A percentile compares a stretch with the other conserved stretches of the same genome.
phyloP scores from a whole-genome alignment of 257 asterid species.

The Nicotiana tabacum region DNA sequence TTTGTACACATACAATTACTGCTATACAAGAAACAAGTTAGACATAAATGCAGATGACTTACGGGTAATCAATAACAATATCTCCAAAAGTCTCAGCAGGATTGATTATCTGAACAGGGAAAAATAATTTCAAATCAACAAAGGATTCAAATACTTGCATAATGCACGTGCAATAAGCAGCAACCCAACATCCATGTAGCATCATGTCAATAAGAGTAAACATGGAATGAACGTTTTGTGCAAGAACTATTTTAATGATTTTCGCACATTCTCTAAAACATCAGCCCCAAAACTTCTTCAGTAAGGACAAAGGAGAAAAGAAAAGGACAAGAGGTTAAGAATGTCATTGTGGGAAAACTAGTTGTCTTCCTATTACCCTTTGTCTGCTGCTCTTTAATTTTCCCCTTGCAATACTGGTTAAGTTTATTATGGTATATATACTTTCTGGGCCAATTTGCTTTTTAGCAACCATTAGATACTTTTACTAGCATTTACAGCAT shows the following conservation, averaged over 20 bases:
- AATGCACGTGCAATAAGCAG: neutral
- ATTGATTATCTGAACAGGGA: conserved; percentile 67
- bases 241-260: neutral
- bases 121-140: conserved; percentile 15
- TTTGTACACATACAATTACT: neutral
- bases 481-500: neutral
- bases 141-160: neutral
- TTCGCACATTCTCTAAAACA: neutral
- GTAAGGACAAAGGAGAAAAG: neutral
- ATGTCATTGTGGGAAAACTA: neutral
- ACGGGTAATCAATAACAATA: conserved; percentile 97
- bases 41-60: conserved; percentile 43
- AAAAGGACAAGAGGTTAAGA: neutral
- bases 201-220: neutral
- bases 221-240: neutral
- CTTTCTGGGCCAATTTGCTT: neutral
- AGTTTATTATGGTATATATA: neutral
- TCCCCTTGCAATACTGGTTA: neutral
- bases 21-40: neutral
- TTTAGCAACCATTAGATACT: neutral
- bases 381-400: neutral
- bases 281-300: neutral
- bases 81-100: conserved; percentile 99
- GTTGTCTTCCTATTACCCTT: neutral
- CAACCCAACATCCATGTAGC: neutral